These are phyloP conservation scores for Phytophthora capsici DNA, from an alignment of 352 stramenopile genomes.

Conservation along the genomic window DNA sequence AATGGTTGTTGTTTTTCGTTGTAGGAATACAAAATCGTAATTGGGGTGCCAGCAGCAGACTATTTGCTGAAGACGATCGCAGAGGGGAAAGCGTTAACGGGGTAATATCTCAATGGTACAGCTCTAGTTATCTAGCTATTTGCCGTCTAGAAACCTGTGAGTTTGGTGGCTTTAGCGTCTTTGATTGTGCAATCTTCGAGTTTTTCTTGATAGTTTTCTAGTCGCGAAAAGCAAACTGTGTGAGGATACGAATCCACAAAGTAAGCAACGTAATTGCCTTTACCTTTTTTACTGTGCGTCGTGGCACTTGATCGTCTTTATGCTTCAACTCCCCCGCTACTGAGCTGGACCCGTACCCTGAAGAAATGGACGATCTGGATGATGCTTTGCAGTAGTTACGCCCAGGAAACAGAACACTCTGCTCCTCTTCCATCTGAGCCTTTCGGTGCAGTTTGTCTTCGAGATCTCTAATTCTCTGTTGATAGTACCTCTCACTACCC, in stretches of 20 bases:
- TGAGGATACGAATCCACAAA: neutral
- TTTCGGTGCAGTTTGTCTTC: constrained; percentile 37
- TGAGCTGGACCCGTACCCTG: constrained; percentile 13
- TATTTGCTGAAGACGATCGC: constrained; percentile 47
- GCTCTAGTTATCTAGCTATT: too few relatives aligned
- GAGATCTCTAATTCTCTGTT: constrained; percentile 33
- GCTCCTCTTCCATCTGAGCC: constrained; percentile 39
- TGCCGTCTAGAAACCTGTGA: constrained; percentile 7
- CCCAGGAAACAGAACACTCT: constrained; percentile 29
- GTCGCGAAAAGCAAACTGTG: neutral
- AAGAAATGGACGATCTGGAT: constrained; percentile 20
- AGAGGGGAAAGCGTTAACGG: constrained; percentile 30
- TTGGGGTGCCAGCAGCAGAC: constrained; percentile 40
- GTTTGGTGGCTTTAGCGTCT: constrained; percentile 13
- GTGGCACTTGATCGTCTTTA: neutral
- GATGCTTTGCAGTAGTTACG: constrained; percentile 9
- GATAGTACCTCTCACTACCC: constrained; percentile 32
- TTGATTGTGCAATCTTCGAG: constrained; percentile 22
- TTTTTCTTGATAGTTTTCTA: constrained; percentile 27
- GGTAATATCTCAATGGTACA: neutral
- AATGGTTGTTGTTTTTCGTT: neutral
- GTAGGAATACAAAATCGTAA: constrained; percentile 56
- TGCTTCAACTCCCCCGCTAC: constrained; percentile 7
- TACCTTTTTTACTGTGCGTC: constrained; percentile 30
- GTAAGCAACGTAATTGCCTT: neutral